Conservation (phyloP, 371 early-diverging fungal genomes). For the Circinella umbellata region DNA sequence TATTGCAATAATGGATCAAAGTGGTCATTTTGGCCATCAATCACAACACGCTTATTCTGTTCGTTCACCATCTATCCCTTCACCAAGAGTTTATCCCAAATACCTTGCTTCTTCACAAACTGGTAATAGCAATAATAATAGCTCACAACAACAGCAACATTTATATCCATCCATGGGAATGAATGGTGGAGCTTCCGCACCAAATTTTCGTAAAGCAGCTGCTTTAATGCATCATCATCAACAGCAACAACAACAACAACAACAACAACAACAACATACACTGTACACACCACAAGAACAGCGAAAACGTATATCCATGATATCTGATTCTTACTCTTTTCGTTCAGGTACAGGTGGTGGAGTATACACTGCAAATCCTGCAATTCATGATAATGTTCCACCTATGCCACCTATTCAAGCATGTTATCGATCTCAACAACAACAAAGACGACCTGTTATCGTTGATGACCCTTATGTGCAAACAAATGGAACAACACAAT, state of each 20-base stretch:
- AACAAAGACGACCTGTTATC: neutral
- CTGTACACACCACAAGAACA: neutral
- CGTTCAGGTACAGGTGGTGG: neutral
- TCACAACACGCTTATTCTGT: conserved; percentile 7
- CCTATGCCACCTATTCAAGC: conserved; percentile 13
- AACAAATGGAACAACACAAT: neutral
- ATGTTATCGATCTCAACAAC: conserved; percentile 1
- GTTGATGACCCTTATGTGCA: neutral
- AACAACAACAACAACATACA: conserved; percentile 5
- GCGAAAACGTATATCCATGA: neutral
- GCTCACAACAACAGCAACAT: neutral
- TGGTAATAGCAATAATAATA: neutral
- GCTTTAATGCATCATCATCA: conserved; percentile 5
- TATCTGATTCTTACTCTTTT: neutral
- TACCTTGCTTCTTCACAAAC: neutral
- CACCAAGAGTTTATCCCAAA: conserved; percentile 9
- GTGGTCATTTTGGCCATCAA: conserved; percentile 1
- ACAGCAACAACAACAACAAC: conserved; percentile 6
- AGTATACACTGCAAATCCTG: conserved; percentile 10
- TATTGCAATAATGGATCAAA: conserved; percentile 11
- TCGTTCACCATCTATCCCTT: conserved; percentile 12
- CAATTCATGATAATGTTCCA: conserved; percentile 12
- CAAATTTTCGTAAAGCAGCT: conserved; percentile 10
- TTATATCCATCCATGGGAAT: neutral
- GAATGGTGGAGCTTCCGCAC: conserved; percentile 4